Conservation (phyloP, 2,329 filamentous ascomycete species). For the Leptosphaerulina australis region DNA sequence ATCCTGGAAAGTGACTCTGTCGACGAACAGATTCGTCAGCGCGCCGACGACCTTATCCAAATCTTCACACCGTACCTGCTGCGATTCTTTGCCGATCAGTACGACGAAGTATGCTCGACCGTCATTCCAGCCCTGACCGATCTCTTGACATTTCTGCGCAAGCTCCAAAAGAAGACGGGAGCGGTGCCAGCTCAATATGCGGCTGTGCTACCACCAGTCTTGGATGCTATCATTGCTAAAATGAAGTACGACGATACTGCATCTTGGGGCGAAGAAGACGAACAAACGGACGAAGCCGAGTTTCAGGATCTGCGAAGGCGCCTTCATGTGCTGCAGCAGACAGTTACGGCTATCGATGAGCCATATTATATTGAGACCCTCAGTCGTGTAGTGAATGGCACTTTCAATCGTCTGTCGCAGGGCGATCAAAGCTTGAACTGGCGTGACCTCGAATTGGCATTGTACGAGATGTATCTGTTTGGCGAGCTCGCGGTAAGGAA, state of each 20-base stretch:
- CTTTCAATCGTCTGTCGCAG: slow-evolving; percentile 79
- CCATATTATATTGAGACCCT: slow-evolving; percentile 85
- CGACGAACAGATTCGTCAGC: slow-evolving; percentile 68
- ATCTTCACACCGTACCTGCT: slow-evolving; percentile 85
- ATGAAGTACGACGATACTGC: slow-evolving; percentile 98
- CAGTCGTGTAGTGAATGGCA: slow-evolving; percentile 84
- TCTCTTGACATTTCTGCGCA: slow-evolving; percentile 86
- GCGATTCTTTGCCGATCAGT: slow-evolving; percentile 96
- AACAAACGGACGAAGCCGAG: slow-evolving; percentile 94
- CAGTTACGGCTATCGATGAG: slow-evolving; percentile 87
- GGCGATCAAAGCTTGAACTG: slow-evolving; percentile 79
- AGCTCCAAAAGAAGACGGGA: slow-evolving; percentile 67
- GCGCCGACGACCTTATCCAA: slow-evolving; percentile 81
- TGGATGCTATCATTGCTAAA: slow-evolving; percentile 91
- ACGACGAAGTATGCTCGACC: slow-evolving; percentile 95
- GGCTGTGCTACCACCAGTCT: slow-evolving; percentile 82
- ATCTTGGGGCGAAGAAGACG: slow-evolving; percentile 90
- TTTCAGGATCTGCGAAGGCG: slow-evolving; percentile 93
- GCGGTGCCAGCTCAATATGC: slow-evolving; percentile 75
- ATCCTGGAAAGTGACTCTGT: slow-evolving; percentile 74
- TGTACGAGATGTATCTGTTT: slow-evolving; percentile 95
- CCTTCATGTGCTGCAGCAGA: slow-evolving; percentile 89
- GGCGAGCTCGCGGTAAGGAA: slow-evolving; percentile 91
- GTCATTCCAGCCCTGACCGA: slow-evolving; percentile 94
- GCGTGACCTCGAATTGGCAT: slow-evolving; percentile 90